Evolutionary conservation across 2,329 filamentous ascomycete species (phyloP).

Genomic region (Colletotrichum caudatum): DNA sequence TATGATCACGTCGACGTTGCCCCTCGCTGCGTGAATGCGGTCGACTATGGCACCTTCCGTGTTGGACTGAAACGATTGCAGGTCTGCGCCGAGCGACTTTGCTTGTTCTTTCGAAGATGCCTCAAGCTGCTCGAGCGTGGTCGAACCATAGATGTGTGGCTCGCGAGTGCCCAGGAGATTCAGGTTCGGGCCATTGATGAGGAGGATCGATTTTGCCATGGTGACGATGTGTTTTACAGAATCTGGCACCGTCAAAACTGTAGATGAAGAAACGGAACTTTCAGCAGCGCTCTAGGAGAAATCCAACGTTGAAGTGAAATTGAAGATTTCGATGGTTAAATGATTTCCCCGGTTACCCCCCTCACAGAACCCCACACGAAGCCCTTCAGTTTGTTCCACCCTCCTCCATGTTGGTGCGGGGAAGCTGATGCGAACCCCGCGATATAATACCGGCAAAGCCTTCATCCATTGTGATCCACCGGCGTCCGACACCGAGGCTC

Average conservation of each 20-base stretch:
- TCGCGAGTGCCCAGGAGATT: slow-evolving; percentile 83
- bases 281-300: neutral
- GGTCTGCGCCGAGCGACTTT: slow-evolving; percentile 56
- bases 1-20: slow-evolving; percentile 71
- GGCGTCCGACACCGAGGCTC: neutral
- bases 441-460: slow-evolving; percentile 8
- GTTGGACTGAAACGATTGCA: slow-evolving; percentile 76
- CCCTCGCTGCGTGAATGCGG: slow-evolving; percentile 75
- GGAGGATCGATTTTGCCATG: slow-evolving; percentile 66
- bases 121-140: slow-evolving; percentile 74
- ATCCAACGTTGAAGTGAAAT: neutral
- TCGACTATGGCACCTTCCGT: slow-evolving; percentile 81
- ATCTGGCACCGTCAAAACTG: neutral
- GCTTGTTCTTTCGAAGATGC: slow-evolving; percentile 63
- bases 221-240: neutral
- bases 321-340: slow-evolving; percentile 2
- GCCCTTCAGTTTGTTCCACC: neutral
- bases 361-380: slow-evolving; percentile 1
- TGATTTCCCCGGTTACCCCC: slow-evolving; percentile 8
- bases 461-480: slow-evolving; percentile 6
- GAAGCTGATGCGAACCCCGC: slow-evolving; percentile 7
- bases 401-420: neutral
- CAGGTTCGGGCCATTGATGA: slow-evolving; percentile 85
- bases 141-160: slow-evolving; percentile 78
- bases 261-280: neutral